Conservation (phyloP, 179 eudicot species). For the Amaranthus tricolor region DNA sequence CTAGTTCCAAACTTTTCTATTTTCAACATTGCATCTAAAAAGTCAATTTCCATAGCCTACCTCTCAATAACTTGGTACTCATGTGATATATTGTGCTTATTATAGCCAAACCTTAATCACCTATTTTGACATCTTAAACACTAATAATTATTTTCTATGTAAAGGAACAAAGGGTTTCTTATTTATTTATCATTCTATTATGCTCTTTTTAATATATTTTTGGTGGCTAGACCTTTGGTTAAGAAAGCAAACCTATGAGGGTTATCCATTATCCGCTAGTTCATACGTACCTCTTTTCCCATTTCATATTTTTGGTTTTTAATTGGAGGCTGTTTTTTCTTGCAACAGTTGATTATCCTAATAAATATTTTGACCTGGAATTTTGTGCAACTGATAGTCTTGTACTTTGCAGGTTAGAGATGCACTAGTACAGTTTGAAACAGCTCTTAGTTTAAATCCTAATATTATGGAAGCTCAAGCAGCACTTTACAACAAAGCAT, state of each 20-base stretch:
- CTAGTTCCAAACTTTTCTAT: too few relatives aligned
- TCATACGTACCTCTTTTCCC: neutral
- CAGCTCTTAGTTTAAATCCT: conserved; percentile 79
- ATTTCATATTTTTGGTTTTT: neutral
- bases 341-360: neutral
- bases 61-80: neutral
- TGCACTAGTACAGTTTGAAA: conserved; percentile 80
- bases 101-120: neutral
- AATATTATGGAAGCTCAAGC: conserved; percentile 96
- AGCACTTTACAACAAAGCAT: conserved; percentile 95
- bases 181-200: neutral
- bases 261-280: neutral
- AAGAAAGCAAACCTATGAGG: neutral
- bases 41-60: too few relatives aligned
- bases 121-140: too few relatives aligned
- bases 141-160: neutral
- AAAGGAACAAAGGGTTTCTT: neutral
- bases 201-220: neutral
- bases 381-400: neutral
- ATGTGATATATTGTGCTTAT: neutral
- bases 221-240: neutral
- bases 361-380: neutral
- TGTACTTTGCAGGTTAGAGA: conserved; percentile 72
- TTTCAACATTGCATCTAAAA: too few relatives aligned
- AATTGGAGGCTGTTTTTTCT: neutral